These are phyloP conservation scores for Pyrenophora teres DNA, from an alignment of 2,329 filamentous ascomycete genomes.

Conservation along the genomic window DNA sequence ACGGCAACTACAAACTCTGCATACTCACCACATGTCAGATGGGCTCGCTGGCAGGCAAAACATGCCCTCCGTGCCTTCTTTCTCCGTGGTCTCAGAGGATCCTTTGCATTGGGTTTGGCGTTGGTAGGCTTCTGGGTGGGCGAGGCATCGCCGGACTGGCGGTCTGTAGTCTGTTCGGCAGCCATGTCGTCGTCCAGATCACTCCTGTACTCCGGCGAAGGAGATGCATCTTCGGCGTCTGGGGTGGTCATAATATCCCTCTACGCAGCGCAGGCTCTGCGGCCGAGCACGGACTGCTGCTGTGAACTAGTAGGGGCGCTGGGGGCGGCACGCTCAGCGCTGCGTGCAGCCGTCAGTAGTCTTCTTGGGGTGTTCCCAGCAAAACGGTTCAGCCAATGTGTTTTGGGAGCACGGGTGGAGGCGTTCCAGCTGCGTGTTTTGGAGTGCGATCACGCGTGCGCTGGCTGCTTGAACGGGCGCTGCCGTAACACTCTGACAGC, in stretches of 20 bases:
- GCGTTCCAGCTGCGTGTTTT: conserved; percentile 50
- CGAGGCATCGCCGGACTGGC: conserved; percentile 44
- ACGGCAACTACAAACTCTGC: not conserved
- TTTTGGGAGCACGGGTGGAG: conserved; percentile 35
- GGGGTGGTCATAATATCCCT: conserved; percentile 55
- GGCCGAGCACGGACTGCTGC: conserved; percentile 39
- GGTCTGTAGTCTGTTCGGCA: conserved; percentile 48
- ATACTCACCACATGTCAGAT: conserved; percentile 94
- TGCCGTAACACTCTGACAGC: conserved; percentile 41
- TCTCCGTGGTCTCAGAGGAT: conserved; percentile 82
- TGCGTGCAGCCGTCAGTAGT: conserved; percentile 48
- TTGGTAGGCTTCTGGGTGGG: conserved; percentile 39
- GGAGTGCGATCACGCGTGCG: conserved; percentile 49
- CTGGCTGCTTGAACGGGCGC: conserved; percentile 42
- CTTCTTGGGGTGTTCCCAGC: conserved; percentile 37
- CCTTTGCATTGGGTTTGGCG: conserved; percentile 68
- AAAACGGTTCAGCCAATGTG: conserved; percentile 47
- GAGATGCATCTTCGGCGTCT: conserved; percentile 54
- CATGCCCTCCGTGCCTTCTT: conserved; percentile 97
- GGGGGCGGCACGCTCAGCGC: conserved; percentile 48
- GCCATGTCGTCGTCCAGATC: conserved; percentile 52
- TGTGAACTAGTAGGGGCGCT: conserved; percentile 38
- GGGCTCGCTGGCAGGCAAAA: conserved; percentile 94
- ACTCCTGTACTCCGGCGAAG: conserved; percentile 53
- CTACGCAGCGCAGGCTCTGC: conserved; percentile 28